These are phyloP conservation scores for Termitomyces eurrhizus DNA, from an alignment of 768 basidiomycete species.

Conservation along the genomic window DNA sequence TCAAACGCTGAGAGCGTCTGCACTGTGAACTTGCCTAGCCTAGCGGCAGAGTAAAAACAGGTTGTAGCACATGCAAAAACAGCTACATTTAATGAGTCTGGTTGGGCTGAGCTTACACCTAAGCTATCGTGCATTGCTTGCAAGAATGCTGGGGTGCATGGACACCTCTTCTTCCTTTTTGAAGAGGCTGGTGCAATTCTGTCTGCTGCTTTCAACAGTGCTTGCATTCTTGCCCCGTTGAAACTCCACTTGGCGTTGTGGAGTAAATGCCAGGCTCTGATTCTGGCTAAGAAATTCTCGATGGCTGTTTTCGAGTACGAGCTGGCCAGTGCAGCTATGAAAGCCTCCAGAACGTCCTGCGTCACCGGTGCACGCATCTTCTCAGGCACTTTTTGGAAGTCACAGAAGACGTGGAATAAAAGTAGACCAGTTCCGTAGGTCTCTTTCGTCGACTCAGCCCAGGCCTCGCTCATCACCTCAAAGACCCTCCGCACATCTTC, in stretches of 20 bases:
- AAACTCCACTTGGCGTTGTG: constrained; percentile 32
- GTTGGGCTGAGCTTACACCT: too few relatives aligned
- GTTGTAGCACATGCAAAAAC: neutral
- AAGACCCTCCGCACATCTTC: constrained; percentile 22
- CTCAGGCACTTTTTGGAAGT: constrained; percentile 24
- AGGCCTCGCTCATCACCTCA: constrained; percentile 20
- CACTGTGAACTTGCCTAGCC: too few relatives aligned
- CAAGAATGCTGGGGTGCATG: too few relatives aligned
- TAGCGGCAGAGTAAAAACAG: too few relatives aligned
- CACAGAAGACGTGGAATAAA: too few relatives aligned
- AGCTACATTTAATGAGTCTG: too few relatives aligned
- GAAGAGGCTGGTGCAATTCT: too few relatives aligned
- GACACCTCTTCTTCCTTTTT: too few relatives aligned
- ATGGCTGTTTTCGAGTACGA: constrained; percentile 28
- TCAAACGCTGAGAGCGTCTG: too few relatives aligned
- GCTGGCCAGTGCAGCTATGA: constrained; percentile 28
- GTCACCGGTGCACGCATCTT: constrained; percentile 22
- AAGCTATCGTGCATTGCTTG: too few relatives aligned
- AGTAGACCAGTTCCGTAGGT: neutral
- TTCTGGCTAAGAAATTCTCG: constrained; percentile 31
- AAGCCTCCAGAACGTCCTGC: constrained; percentile 22
- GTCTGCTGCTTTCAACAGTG: constrained; percentile 28
- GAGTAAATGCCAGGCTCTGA: constrained; percentile 44
- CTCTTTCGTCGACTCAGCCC: constrained; percentile 26
- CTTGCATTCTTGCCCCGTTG: constrained; percentile 21